Percentiles rank a stretch among this genome's conserved stretches.
Conservation (phyloP, 192 early-diverging fungal species). For the Mortierella claussenii region DNA sequence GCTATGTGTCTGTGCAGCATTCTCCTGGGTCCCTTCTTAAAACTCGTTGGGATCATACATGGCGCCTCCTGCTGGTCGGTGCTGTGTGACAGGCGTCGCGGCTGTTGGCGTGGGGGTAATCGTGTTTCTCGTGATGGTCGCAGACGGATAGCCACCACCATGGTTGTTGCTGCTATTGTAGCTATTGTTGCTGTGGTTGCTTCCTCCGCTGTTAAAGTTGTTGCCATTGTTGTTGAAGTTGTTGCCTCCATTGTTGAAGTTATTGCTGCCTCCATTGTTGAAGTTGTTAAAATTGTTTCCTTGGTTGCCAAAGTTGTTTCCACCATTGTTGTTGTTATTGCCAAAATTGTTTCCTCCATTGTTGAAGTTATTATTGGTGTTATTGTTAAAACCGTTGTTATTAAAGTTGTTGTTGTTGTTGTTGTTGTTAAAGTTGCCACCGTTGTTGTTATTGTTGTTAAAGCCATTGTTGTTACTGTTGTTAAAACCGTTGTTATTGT, state of each 20-base stretch:
- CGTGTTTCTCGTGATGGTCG: constrained; percentile 27
- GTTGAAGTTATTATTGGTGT: constrained; percentile 3
- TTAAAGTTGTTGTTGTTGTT: constrained; percentile 5
- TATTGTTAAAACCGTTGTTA: constrained; percentile 5
- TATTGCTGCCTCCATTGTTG: background rate
- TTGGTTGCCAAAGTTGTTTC: background rate
- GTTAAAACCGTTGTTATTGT: constrained; percentile 5
- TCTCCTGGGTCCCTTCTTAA: background rate
- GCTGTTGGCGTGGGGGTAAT: constrained; percentile 31
- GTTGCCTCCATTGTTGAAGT: background rate
- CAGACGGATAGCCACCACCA: background rate
- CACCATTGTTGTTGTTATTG: constrained; percentile 8
- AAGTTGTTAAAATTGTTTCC: constrained; percentile 2
- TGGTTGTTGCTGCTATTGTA: constrained; percentile 7
- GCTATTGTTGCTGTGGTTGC: no score
- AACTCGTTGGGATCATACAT: constrained; percentile 41
- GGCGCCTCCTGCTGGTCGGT: constrained; percentile 3
- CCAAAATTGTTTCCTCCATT: background rate
- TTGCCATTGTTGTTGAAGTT: no score
- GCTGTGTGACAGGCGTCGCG: constrained; percentile 3
- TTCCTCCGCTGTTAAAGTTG: no score
- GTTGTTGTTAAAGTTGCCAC: constrained; percentile 4
- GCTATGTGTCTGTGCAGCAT: background rate
- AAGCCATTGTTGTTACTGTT: constrained; percentile 5
- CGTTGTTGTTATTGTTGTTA: constrained; percentile 12